A percentile compares a stretch with the other conserved stretches of the same genome.
Conservation (phyloP, 1,284 basidiomycete genomes). For the Leucoagaricus sp. region DNA sequence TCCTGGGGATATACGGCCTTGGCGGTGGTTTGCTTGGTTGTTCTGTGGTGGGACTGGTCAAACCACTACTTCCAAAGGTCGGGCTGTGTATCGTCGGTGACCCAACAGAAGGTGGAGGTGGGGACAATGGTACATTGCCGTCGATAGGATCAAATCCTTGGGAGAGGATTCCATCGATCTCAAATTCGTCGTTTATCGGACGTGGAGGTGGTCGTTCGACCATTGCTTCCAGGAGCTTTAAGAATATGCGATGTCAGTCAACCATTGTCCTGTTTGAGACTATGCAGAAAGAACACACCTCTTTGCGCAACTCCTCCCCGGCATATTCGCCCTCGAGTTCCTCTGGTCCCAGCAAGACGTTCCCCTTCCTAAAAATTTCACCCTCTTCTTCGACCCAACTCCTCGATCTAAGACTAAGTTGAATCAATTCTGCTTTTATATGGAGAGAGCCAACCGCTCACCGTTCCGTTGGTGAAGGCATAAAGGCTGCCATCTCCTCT, state of each 20-base stretch:
- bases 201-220: constrained; percentile 65
- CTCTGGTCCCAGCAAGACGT: constrained; percentile 74
- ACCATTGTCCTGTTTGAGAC: too few relatives aligned
- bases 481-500: constrained; percentile 35
- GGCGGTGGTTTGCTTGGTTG: constrained; percentile 45
- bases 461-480: constrained; percentile 60
- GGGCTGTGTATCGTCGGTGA: constrained; percentile 1
- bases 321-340: constrained; percentile 85
- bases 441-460: constrained; percentile 26
- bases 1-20: constrained; percentile 57
- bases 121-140: constrained; percentile 1
- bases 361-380: constrained; percentile 90
- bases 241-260: too few relatives aligned
- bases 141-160: constrained; percentile 14
- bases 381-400: constrained; percentile 87
- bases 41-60: constrained; percentile 20
- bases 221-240: constrained; percentile 61
- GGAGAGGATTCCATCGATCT: constrained; percentile 34
- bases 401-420: constrained; percentile 49
- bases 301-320: constrained; percentile 81
- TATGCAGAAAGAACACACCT: constrained; percentile 50
- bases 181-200: constrained; percentile 56
- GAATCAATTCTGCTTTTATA: neutral
- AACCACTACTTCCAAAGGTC: neutral
- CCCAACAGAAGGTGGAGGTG: neutral